Evolutionary conservation across 2,329 filamentous ascomycete genomes (phyloP), one percentile per base, ranked within the genome.

Genomic region (Pseudogymnoascus sp.): DNA sequence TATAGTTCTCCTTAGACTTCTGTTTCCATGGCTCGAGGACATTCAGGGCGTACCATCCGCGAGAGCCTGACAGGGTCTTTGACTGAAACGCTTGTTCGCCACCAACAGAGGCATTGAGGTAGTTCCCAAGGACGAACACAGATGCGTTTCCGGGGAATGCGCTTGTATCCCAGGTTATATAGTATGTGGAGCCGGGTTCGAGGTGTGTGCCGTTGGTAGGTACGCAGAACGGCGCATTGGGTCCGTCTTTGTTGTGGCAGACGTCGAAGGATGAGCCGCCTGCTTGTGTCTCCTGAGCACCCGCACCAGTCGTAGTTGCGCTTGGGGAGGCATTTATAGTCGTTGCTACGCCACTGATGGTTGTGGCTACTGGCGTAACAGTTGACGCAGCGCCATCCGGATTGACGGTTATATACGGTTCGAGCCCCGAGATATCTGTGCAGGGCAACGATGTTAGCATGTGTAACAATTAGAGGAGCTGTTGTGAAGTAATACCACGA

Each of bases 161-260:
- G 18, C 60, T 66, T 3, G 67, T 65, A 40, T 73, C 71, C 71
- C 71, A 73, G 7, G 71, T 73, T 29, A 73, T 70, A 64, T 73
- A 73, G 61, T 71, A 73, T 62, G 68, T 72, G 12, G 68, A 63
- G 21, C 68, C 70, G 14, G 71, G 66, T 26, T 69, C 70, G 7
- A 73, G 66, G 42, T 62, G 66, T 5, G 69, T 68, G n/a, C 66
- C 69, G 62, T 73, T 72, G n/a, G 66, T 63, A 4, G 70, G 71
- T 34, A 68, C 68, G 62, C 71, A 72, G 61, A 73, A 70, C 1
- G 71, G 71, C 6, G 70, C 68, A 61, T 67, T 71, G 6, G 65
- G 54, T n/a, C 68, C 68, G 37, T 69, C 66, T 10, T 51, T 65
- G 42, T 71, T 73, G 16, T 71, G 63, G 64, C 71, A 73, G 23